Base-by-base conservation (phyloP, 805 yeast genomes). In the Kazachstania viticola region DNA sequence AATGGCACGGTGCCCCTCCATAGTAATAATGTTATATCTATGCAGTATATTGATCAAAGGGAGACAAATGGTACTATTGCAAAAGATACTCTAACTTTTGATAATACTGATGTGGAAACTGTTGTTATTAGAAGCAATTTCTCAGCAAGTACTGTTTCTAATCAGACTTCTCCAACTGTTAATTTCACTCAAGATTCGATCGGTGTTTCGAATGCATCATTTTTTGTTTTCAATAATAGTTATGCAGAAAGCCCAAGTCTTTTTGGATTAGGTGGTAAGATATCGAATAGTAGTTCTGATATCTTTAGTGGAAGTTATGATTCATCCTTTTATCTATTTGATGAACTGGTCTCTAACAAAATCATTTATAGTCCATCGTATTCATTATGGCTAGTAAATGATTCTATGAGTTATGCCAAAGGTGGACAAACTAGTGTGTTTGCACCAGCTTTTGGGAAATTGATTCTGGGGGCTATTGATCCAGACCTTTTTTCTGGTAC, bases 391-490 rank as follows among this genome's bases (percentile, higher is more conserved):
- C 32, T 65, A 12, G 45, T 42, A 4, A 48, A 51, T 32, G 46
- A 35, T 6, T 25, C 39, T 3, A 30, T 41, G 6, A 28, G 37
- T 14, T 25, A 14, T 1, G 16, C 29, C 6, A 21, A 25, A 17
- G 17, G 21, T 13, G 26, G 29, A 17, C 13, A 28, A 18, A 14
- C 28, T 30, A n/a, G 26, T 18, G 35, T 28, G 5, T 15, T 32
- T 4, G 21, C 45, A 36, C 27, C 31, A 4, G 19, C 46, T 15
- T 31, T 16, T 12, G 65, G 69, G 8, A 48, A 46, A 27, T 35
- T 79, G 9, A 48, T 75, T 6, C 58, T 77, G 2, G 87, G 91
- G 9, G 73, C 71, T 3, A 69, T 79, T 4, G 72, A 75, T 44
- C 55, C 61, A 8, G 50, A 57, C 18, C 60, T 62, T 29, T 69